These are phyloP conservation scores for Gnetum montanum DNA, from an alignment of 75 land plant genomes.

Conservation along the genomic window DNA sequence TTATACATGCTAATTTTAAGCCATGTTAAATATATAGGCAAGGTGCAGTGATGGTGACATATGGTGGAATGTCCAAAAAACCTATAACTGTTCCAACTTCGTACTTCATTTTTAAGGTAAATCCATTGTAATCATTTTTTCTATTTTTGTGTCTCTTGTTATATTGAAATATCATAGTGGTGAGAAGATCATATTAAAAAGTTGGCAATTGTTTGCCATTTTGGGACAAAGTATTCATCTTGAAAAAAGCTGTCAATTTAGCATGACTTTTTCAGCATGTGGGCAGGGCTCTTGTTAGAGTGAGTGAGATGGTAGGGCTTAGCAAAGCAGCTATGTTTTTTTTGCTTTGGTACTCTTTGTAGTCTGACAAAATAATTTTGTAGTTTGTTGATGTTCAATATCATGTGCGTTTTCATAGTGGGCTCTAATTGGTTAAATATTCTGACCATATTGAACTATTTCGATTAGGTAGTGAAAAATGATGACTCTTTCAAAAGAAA, in stretches of 20 bases:
- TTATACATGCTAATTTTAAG: neutral
- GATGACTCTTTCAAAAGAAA: too few relatives aligned
- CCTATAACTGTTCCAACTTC: slow-evolving; percentile 92
- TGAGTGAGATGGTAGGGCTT: too few relatives aligned
- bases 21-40: slow-evolving; percentile 51
- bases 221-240: too few relatives aligned
- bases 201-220: neutral
- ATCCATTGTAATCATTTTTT: neutral
- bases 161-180: neutral
- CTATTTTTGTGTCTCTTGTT: neutral
- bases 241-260: too few relatives aligned
- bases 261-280: too few relatives aligned
- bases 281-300: too few relatives aligned
- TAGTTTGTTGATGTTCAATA: too few relatives aligned
- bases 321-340: neutral
- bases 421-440: too few relatives aligned
- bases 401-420: too few relatives aligned
- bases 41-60: slow-evolving; percentile 94
- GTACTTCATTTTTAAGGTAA: slow-evolving; percentile 93
- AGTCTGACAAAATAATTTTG: too few relatives aligned
- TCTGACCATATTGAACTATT: too few relatives aligned
- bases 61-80: slow-evolving; percentile 99
- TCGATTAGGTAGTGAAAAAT: too few relatives aligned
- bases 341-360: slow-evolving; percentile 1
- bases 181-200: neutral